Percentiles rank a stretch among this genome's conserved stretches.
Conservation (phyloP, 257 asterid genomes). For the Ajuga chamaepitys region DNA sequence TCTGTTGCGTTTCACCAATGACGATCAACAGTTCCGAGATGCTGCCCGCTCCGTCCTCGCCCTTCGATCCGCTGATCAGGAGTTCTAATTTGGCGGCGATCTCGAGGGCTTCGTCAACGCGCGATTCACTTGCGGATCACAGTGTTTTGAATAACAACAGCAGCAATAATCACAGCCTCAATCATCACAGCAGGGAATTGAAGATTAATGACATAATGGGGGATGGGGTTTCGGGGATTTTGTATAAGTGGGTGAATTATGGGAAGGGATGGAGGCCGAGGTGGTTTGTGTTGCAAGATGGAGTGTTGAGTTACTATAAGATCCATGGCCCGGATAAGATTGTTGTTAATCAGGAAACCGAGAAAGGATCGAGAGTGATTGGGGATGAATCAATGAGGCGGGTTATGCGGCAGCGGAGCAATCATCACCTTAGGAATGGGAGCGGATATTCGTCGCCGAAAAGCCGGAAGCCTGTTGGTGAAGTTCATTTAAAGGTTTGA, state of each 20-base stretch:
- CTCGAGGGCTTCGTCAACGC: slow-evolving; percentile 36
- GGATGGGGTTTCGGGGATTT: slow-evolving; percentile 69
- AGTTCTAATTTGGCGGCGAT: slow-evolving; percentile 23
- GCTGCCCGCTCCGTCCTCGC: slow-evolving; percentile 24
- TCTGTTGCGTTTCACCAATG: slow-evolving; percentile 51
- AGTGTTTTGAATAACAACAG: slow-evolving; percentile 1
- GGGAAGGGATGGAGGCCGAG: slow-evolving; percentile 98
- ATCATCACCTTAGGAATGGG: slow-evolving; percentile 24
- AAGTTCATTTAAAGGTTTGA: slow-evolving; percentile 62
- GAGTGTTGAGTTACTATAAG: slow-evolving; percentile 87
- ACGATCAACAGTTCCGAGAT: slow-evolving; percentile 26
- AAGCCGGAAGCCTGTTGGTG: slow-evolving; percentile 68
- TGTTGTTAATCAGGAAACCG: slow-evolving; percentile 46
- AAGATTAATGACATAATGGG: slow-evolving; percentile 85
- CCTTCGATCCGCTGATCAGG: slow-evolving; percentile 22
- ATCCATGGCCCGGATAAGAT: slow-evolving; percentile 92
- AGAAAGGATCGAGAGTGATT: slow-evolving; percentile 76
- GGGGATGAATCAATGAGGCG: slow-evolving; percentile 72
- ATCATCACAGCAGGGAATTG: slow-evolving; percentile 33
- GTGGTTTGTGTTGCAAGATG: slow-evolving; percentile 95
- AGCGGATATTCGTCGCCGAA: slow-evolving; percentile 25
- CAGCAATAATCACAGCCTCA: slow-evolving; percentile 16
- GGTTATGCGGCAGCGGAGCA: slow-evolving; percentile 29
- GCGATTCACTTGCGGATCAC: slow-evolving; percentile 20
- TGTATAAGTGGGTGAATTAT: slow-evolving; percentile 92